Conservation (phyloP, 2,329 filamentous ascomycete genomes). For the Cladophialophora bantiana region DNA sequence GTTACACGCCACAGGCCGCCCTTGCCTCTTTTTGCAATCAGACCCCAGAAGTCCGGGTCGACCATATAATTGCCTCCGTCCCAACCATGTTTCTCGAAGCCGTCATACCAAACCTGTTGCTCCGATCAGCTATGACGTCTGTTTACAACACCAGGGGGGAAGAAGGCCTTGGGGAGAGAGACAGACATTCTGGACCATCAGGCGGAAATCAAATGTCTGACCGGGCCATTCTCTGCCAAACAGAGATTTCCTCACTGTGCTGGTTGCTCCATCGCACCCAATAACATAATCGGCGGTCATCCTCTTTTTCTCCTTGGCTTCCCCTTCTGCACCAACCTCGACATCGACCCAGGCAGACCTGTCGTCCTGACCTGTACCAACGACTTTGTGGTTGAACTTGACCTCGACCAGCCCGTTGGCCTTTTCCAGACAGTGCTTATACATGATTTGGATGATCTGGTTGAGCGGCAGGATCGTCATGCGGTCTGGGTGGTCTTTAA, state of each 20-base stretch:
- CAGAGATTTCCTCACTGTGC: conserved; percentile 25
- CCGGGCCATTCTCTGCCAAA: conserved; percentile 29
- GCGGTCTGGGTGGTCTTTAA: conserved; percentile 29
- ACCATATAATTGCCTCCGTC: conserved; percentile 59
- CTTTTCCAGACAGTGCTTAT: conserved; percentile 25
- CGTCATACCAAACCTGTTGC: conserved; percentile 28
- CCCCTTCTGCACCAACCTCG: conserved; percentile 17
- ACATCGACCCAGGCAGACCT: conserved; percentile 28
- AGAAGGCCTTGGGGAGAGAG: not conserved
- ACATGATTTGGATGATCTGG: conserved; percentile 29
- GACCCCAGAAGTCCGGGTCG: conserved; percentile 67
- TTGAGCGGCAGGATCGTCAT: conserved; percentile 32
- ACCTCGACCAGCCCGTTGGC: conserved; percentile 42
- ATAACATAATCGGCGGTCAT: conserved; percentile 61
- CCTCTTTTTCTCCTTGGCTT: conserved; percentile 25
- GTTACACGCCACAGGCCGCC: conserved; percentile 70
- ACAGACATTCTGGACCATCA: conserved; percentile 30
- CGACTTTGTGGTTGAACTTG: conserved; percentile 47
- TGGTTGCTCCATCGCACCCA: conserved; percentile 60
- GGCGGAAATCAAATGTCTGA: conserved; percentile 29
- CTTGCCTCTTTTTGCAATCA: conserved; percentile 65
- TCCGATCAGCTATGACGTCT: conserved; percentile 1
- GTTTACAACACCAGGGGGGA: not conserved
- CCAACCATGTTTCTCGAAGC: conserved; percentile 33
- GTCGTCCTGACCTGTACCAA: conserved; percentile 24